Base-by-base conservation (phyloP, 75 land plant species). In the Pseudotsuga menziesii region DNA sequence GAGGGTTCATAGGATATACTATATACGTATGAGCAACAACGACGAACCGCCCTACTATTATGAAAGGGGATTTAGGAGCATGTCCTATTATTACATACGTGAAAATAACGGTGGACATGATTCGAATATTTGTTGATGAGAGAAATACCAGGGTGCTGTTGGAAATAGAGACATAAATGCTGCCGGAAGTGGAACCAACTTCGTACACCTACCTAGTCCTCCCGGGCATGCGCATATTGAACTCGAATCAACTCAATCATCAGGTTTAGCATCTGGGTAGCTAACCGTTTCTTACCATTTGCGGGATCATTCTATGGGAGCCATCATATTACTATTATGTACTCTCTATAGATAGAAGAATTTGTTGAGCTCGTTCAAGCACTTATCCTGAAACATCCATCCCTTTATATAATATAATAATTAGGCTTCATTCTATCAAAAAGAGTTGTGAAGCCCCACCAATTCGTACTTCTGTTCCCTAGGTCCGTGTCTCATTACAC, bases 401-500 rank as follows among this genome's bases (percentile, higher is more conserved):
- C 66, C 66, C 66, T 26, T 0, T 8, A 9, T 62, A 41, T 41
- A 35, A 35, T 35, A 35, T 35, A 41, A 41, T 41, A 41, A 41
- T 41, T 41, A 41, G 63, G 63, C 63, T 61, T 61, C 29, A 61
- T 26, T 26, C 29, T 61, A 26, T 61, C 32, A 23, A 61, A n/a
- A n/a, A n/a, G 12, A 61, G 63, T 61, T 61, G 63, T 61, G 32
- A 26, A 61, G 63, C 63, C 63, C 63, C 63, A 61, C 63, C 63
- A 61, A 61, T 61, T 61, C 63, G 32, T 61, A 61, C 63, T 12
- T 23, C 32, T 61, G 32, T 61, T 61, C 63, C 63, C 25, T 61
- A 61, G 63, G 63, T 61, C 32, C 25, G 14, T 61, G 63, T 61
- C 63, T 61, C 63, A 61, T 11, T 5, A 3, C 8, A 7, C 23